These are phyloP conservation scores for Blastobotrys peoriensis DNA, from an alignment of 805 yeast genomes.

Conservation along the genomic window DNA sequence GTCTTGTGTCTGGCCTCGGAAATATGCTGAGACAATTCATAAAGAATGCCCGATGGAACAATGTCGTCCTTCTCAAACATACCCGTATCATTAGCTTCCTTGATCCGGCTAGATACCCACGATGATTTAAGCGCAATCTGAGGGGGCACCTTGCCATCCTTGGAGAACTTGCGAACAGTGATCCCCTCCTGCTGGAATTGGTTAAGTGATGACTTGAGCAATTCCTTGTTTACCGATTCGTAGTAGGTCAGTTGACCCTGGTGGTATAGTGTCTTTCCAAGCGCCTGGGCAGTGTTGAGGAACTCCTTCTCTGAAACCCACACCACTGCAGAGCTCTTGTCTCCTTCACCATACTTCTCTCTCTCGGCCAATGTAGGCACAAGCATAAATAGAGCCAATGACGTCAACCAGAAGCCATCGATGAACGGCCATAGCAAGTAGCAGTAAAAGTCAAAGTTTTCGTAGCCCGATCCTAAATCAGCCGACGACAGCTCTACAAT, in stretches of 20 bases:
- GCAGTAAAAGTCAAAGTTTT: slow-evolving; percentile 36
- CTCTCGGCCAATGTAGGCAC: slow-evolving; percentile 22
- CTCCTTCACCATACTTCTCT: background rate
- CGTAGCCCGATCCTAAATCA: slow-evolving; percentile 18
- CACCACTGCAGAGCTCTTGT: slow-evolving; percentile 4
- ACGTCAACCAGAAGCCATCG: slow-evolving; percentile 39
- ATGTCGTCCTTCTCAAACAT: slow-evolving; percentile 13
- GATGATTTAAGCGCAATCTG: slow-evolving; percentile 21
- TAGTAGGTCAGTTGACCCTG: slow-evolving; percentile 37
- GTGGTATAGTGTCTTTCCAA: slow-evolving; percentile 38
- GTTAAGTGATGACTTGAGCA: slow-evolving; percentile 32
- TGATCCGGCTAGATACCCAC: slow-evolving; percentile 17
- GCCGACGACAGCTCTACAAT: slow-evolving; percentile 19
- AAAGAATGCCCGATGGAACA: slow-evolving; percentile 27
- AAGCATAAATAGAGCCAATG: slow-evolving; percentile 31
- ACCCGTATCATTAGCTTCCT: slow-evolving; percentile 4
- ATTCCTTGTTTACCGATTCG: slow-evolving; percentile 37
- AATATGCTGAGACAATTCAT: slow-evolving; percentile 29
- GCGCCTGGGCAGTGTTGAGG: slow-evolving; percentile 30
- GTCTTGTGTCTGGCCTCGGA: slow-evolving; percentile 33
- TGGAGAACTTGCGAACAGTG: slow-evolving; percentile 20
- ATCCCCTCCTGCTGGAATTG: slow-evolving; percentile 32
- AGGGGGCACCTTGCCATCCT: slow-evolving; percentile 15
- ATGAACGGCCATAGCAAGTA: slow-evolving; percentile 39
- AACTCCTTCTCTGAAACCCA: slow-evolving; percentile 31